Evolutionary conservation across 192 early-diverging fungal species (phyloP).

Genomic region (Dissophora globulifera): DNA sequence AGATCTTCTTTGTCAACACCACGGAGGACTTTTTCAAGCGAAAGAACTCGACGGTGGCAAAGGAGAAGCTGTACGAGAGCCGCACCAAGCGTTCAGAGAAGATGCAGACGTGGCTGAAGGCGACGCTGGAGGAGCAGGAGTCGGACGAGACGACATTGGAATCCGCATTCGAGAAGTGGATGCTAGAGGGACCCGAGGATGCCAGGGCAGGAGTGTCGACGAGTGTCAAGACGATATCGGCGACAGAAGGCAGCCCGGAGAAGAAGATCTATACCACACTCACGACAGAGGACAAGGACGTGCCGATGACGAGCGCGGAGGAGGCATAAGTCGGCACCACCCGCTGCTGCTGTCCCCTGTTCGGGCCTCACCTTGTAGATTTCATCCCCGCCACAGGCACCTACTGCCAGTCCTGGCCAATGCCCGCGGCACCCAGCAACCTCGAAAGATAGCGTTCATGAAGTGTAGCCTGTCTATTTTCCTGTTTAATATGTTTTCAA

Average conservation of each 20-base stretch:
- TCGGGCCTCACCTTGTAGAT: background rate
- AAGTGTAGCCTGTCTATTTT: too few species aligned
- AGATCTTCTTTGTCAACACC: conserved; percentile 94
- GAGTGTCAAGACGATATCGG: conserved; percentile 11
- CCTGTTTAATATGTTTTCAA: too few species aligned
- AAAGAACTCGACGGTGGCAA: conserved; percentile 22
- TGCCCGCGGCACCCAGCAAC: too few species aligned
- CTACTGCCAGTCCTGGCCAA: too few species aligned
- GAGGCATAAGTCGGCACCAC: conserved; percentile 12
- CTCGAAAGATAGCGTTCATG: too few species aligned
- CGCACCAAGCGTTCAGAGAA: conserved; percentile 30
- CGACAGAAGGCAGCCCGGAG: conserved; percentile 11
- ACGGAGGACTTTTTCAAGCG: conserved; percentile 92
- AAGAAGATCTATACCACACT: conserved; percentile 34
- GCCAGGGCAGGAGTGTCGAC: conserved; percentile 18
- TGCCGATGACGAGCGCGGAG: conserved; percentile 27
- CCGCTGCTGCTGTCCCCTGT: too few species aligned
- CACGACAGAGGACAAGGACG: conserved; percentile 24
- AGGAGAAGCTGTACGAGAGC: conserved; percentile 18
- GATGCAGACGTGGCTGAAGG: conserved; percentile 50
- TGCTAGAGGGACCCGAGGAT: conserved; percentile 44
- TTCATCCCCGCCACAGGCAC: too few species aligned
- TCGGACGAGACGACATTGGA: conserved; percentile 14
- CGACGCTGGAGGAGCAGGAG: conserved; percentile 28
- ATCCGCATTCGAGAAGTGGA: conserved; percentile 35